phyloP scores from a whole-genome alignment of 768 basidiomycete species.

The Dacryopinax spathularia region DNA sequence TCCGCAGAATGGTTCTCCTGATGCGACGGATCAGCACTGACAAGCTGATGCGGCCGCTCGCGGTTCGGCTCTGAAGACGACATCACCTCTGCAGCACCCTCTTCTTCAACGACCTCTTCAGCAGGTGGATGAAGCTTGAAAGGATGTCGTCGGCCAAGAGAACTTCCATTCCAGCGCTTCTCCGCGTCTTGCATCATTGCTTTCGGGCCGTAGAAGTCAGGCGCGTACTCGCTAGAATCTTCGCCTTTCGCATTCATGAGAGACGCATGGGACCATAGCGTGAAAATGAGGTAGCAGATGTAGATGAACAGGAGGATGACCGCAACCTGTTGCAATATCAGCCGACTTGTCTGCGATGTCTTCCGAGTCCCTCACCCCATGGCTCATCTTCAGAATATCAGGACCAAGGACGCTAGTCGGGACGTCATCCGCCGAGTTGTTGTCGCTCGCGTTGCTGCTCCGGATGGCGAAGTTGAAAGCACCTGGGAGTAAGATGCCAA shows the following conservation, averaged over 20 bases:
- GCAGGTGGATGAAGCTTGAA: no score
- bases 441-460: background rate
- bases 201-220: background rate
- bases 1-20: background rate
- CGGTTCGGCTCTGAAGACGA: background rate
- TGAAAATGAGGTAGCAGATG: slow-evolving; percentile 58
- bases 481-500: slow-evolving; percentile 56
- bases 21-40: background rate
- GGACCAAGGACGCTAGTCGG: slow-evolving; percentile 26
- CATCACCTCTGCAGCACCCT: background rate
- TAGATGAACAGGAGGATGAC: slow-evolving; percentile 52
- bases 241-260: background rate
- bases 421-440: slow-evolving; percentile 13
- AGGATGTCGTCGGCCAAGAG: background rate
- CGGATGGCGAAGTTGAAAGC: background rate
- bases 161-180: background rate
- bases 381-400: slow-evolving; percentile 57
- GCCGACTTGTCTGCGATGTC: background rate
- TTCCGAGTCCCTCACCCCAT: slow-evolving; percentile 38
- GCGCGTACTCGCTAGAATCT: background rate
- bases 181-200: background rate
- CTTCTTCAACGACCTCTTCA: no score
- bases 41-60: background rate
- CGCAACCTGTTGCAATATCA: slow-evolving; percentile 37
- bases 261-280: slow-evolving; percentile 54